Percentiles rank a stretch among this genome's conserved stretches.
Conservation (phyloP, 345 rosid species). For the Arabis hirsuta region DNA sequence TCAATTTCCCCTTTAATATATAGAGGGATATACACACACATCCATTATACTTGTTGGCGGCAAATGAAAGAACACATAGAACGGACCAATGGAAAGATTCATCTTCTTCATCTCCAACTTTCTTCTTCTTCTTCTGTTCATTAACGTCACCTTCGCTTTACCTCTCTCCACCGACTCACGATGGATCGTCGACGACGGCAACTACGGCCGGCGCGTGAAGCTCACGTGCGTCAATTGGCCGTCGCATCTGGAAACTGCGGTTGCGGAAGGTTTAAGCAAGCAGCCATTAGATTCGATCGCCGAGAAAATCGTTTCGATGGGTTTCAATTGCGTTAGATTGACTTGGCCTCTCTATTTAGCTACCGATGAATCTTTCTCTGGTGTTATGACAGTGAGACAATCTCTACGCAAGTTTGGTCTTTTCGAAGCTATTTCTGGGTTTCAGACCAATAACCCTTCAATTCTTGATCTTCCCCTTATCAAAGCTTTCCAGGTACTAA, state of each 20-base stretch:
- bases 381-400: slow-evolving; percentile 56
- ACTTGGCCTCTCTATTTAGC: slow-evolving; percentile 67
- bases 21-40: too few species aligned
- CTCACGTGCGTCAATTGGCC: slow-evolving; percentile 75
- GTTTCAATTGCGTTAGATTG: slow-evolving; percentile 71
- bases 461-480: slow-evolving; percentile 73
- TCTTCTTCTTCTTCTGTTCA: slow-evolving; percentile 15
- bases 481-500: slow-evolving; percentile 69
- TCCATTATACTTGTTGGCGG: neutral
- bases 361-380: slow-evolving; percentile 58
- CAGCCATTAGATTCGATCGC: slow-evolving; percentile 56
- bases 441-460: slow-evolving; percentile 69
- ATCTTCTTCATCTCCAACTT: slow-evolving; percentile 15
- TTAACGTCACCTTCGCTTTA: slow-evolving; percentile 30
- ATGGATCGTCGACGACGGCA: slow-evolving; percentile 59
- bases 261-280: slow-evolving; percentile 80
- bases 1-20: too few species aligned
- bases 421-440: slow-evolving; percentile 63
- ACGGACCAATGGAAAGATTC: slow-evolving; percentile 24
- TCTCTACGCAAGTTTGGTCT: slow-evolving; percentile 67
- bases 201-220: slow-evolving; percentile 60
- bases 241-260: slow-evolving; percentile 62
- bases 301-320: slow-evolving; percentile 44
- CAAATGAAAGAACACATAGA: slow-evolving; percentile 9
- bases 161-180: slow-evolving; percentile 64